Base-by-base conservation (phyloP, 2,329 filamentous ascomycete species). In the Pestalotiopsis sp. region DNA sequence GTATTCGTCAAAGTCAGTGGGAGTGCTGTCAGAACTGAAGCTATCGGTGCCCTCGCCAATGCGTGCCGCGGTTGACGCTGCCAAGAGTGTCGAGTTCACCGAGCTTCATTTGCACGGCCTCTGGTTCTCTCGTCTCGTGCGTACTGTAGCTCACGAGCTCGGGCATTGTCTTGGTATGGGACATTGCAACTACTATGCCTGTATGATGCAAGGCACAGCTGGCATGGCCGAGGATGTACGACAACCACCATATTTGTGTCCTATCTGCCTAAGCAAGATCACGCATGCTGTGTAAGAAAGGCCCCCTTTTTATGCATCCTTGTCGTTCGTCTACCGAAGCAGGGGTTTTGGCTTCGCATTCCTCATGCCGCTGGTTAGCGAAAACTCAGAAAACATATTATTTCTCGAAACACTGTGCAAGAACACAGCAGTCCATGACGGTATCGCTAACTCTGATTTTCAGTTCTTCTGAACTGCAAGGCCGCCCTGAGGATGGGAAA, bases 121-220 rank as follows among this genome's bases (percentile, higher is more conserved):
- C 1, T 92, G 90, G 89, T 83, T 92, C 14, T 83, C 83, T 11
- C 83, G 86, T 12, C 76, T 88, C 2, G 88, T 83, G 66, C 85
- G 85, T 64, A 91, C 90, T 0, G 86, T 85, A 1, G 84, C 84
- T 1, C 91, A 93, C 74, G 91, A 93, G 73, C 78, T 93, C 0
- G 88, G 89, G 0, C 91, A 92, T 75, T 93, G 90, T 73, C 85
- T 93, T 49, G 89, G 87, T 0, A 82, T 93, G 14, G 90, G 78
- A 7, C 91, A 93, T 75, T 93, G 91, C 74, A 80, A 86, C 0
- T 91, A 89, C 73, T 91, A 89, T 72, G 88, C 89, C 0, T 92
- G 89, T 72, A 82, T 84, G 2, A 90, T 91, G 89, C 89, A 92
- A 74, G 84, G 86, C 4, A 89, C 87, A 0, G 84, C 85, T 0